phyloP scores from a whole-genome alignment of 2,329 filamentous ascomycete genomes.

The Fusarium begoniae region DNA sequence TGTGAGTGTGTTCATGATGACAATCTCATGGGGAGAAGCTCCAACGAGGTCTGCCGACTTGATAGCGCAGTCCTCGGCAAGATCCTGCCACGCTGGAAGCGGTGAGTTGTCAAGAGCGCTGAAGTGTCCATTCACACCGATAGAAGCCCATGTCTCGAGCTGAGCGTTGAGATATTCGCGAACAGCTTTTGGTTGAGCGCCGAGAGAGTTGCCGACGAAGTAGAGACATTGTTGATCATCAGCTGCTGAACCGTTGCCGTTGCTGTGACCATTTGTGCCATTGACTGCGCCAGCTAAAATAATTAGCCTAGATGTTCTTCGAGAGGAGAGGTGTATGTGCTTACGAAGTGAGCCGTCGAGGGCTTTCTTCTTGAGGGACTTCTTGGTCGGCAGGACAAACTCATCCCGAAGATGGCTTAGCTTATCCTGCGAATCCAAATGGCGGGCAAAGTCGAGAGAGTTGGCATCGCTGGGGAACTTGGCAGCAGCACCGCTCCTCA shows the following conservation, averaged over 20 bases:
- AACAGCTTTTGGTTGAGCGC: conserved; percentile 79
- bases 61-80: conserved; percentile 77
- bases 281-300: conserved; percentile 12
- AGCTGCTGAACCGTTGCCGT: conserved; percentile 36
- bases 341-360: conserved; percentile 57
- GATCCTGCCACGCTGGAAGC: conserved; percentile 77
- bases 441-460: conserved; percentile 58
- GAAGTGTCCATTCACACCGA: conserved; percentile 89
- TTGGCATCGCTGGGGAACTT: conserved; percentile 60
- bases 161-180: conserved; percentile 74
- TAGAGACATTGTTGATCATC: conserved; percentile 66
- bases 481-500: conserved; percentile 53
- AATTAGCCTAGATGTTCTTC: not conserved
- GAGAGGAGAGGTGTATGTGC: not conserved
- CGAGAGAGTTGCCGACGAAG: conserved; percentile 90
- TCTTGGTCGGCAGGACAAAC: conserved; percentile 81
- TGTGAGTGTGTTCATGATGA: conserved; percentile 88
- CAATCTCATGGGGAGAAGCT: conserved; percentile 76
- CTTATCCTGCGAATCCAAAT: conserved; percentile 69
- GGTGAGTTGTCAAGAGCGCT: conserved; percentile 72
- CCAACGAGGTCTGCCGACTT: conserved; percentile 80
- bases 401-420: conserved; percentile 70
- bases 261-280: conserved; percentile 27
- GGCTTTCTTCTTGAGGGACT: conserved; percentile 72
- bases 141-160: conserved; percentile 83